Evolutionary conservation across 139 green algal genomes (phyloP).

Genomic region (Micromonas pusilla): DNA sequence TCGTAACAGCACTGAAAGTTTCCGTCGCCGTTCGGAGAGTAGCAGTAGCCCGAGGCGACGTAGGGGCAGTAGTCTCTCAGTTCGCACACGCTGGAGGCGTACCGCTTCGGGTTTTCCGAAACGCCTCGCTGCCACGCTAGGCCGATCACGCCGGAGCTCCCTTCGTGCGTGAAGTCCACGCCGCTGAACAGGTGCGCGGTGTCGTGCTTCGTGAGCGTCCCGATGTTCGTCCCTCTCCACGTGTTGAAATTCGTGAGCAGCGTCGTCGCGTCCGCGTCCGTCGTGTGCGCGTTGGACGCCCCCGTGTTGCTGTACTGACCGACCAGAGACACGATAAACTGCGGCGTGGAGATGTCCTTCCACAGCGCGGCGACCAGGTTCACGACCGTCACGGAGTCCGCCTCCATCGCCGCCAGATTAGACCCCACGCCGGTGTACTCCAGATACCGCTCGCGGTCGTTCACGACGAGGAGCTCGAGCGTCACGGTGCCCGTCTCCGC

Average conservation of each 20-base stretch:
- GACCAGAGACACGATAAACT: background rate
- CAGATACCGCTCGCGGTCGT: background rate
- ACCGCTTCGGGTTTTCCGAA: background rate
- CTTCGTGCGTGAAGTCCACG: background rate
- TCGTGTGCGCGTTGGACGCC: background rate
- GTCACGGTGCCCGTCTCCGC: too few species aligned
- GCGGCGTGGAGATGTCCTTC: background rate
- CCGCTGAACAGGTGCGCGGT: background rate
- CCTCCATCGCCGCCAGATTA: background rate
- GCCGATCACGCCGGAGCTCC: background rate
- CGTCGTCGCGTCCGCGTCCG: background rate
- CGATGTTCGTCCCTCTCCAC: background rate
- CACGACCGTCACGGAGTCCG: background rate
- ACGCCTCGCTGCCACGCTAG: background rate
- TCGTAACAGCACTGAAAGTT: background rate
- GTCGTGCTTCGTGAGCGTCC: background rate
- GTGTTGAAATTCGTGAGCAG: background rate
- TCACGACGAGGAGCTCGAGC: background rate
- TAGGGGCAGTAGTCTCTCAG: too few species aligned
- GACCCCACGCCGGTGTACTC: background rate
- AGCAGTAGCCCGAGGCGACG: too few species aligned
- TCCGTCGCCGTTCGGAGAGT: too few species aligned
- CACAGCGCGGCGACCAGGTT: background rate
- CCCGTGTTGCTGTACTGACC: background rate
- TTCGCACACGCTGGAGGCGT: too few species aligned